A percentile compares a stretch with the other conserved stretches of the same genome.
These are phyloP conservation scores for Tuber calosporum DNA, from an alignment of 495 filamentous ascomycete genomes.

Conservation along the genomic window DNA sequence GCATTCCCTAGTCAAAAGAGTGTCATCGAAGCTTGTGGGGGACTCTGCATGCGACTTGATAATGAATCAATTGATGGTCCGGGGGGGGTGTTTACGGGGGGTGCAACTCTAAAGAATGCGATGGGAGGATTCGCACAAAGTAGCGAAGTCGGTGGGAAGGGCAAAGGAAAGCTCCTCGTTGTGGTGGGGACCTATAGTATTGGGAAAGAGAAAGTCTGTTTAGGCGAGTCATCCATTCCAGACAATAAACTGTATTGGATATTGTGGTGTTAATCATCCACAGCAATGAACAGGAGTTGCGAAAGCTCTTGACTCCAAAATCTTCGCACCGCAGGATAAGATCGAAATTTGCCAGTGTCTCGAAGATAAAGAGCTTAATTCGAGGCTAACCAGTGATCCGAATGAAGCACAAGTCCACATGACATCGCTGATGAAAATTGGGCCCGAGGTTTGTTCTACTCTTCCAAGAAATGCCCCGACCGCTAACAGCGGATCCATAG, in stretches of 20 bases:
- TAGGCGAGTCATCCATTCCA: conserved; percentile 72
- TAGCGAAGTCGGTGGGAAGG: background rate
- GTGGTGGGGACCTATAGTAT: conserved; percentile 96
- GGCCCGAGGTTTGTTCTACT: conserved; percentile 47
- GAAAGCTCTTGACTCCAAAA: conserved; percentile 75
- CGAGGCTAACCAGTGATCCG: conserved; percentile 70
- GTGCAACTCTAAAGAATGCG: conserved; percentile 48
- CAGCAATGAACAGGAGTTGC: conserved; percentile 57
- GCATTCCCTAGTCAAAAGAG: conserved; percentile 83
- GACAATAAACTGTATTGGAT: conserved; percentile 80
- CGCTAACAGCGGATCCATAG: conserved; percentile 40
- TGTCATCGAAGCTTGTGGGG: conserved; percentile 78
- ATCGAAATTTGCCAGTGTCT: conserved; percentile 74
- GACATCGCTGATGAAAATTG: conserved; percentile 88
- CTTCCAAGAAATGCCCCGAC: background rate
- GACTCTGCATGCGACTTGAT: conserved; percentile 71
- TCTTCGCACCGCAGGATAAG: conserved; percentile 77
- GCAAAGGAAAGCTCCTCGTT: conserved; percentile 66
- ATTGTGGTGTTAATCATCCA: background rate
- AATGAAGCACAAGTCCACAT: conserved; percentile 90
- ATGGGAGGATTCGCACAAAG: conserved; percentile 42
- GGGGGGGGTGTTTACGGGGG: conserved; percentile 51
- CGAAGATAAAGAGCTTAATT: conserved; percentile 72
- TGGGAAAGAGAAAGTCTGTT: conserved; percentile 92
- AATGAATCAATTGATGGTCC: conserved; percentile 45